These are phyloP conservation scores for Monilinia vaccinii-corymbosi DNA, from an alignment of 2,329 filamentous ascomycete genomes.

Conservation along the genomic window DNA sequence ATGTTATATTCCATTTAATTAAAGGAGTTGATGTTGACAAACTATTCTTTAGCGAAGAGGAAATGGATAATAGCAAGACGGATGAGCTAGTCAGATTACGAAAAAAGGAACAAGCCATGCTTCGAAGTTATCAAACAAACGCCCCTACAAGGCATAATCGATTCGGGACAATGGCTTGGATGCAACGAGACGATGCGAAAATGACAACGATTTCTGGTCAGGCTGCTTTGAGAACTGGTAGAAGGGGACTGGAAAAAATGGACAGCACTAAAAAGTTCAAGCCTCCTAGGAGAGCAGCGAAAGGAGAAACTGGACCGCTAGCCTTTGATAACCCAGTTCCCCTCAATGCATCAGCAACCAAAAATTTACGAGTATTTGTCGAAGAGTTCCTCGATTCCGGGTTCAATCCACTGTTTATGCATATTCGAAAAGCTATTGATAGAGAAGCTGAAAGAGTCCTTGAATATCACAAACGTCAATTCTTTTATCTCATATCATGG, in stretches of 20 bases:
- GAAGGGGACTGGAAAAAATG: constrained; percentile 74
- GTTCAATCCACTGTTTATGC: constrained; percentile 84
- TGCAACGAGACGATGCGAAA: constrained; percentile 78
- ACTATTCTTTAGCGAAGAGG: constrained; percentile 73
- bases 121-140: constrained; percentile 64
- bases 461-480: constrained; percentile 70
- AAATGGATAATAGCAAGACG: constrained; percentile 58
- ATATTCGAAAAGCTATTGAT: constrained; percentile 82
- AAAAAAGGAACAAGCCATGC: constrained; percentile 75
- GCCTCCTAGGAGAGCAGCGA: constrained; percentile 58
- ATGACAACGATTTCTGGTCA: constrained; percentile 84
- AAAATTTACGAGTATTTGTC: constrained; percentile 71
- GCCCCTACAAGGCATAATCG: constrained; percentile 83
- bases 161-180: constrained; percentile 96
- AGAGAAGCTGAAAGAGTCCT: constrained; percentile 77
- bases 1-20: constrained; percentile 84
- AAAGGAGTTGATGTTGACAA: constrained; percentile 81
- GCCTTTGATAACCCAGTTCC: constrained; percentile 69
- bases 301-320: constrained; percentile 53
- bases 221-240: constrained; percentile 65
- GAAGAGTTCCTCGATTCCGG: constrained; percentile 91
- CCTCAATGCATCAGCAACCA: constrained; percentile 64
- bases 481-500: constrained; percentile 89
- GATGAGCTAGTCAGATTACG: constrained; percentile 68
- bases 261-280: constrained; percentile 86